These are phyloP conservation scores for Stemphylium beticola DNA, from an alignment of 2,329 filamentous ascomycete genomes.

Conservation along the genomic window DNA sequence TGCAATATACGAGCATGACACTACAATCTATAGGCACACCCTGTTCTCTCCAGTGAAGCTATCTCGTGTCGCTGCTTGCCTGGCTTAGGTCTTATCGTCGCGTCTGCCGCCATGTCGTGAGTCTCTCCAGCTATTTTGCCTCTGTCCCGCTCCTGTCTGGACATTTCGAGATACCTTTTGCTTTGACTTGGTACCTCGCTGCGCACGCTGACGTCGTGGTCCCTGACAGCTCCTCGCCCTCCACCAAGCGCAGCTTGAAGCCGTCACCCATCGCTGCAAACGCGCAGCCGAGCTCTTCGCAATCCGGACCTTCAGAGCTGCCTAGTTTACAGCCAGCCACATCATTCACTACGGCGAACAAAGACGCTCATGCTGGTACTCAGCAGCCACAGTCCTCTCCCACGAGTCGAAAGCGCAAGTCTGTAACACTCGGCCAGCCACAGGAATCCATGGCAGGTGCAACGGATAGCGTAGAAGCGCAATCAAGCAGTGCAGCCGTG, in stretches of 20 bases:
- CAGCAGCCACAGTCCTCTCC: constrained; percentile 30
- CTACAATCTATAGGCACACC: constrained; percentile 33
- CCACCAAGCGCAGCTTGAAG: constrained; percentile 54
- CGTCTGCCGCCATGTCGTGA: constrained; percentile 48
- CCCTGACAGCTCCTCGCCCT: constrained; percentile 48
- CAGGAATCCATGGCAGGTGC: constrained; percentile 34
- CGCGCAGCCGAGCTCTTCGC: constrained; percentile 29
- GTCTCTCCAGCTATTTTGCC: constrained; percentile 33
- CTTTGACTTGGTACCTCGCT: constrained; percentile 5
- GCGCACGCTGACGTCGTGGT: constrained; percentile 40
- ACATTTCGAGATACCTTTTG: constrained; percentile 7
- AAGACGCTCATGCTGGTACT: constrained; percentile 29
- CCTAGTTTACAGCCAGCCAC: constrained; percentile 37
- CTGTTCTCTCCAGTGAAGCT: constrained; percentile 39
- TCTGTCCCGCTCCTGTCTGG: constrained; percentile 10
- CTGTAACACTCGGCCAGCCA: constrained; percentile 33
- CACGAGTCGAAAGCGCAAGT: constrained; percentile 45
- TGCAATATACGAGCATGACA: constrained; percentile 45
- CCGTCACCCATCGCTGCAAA: constrained; percentile 49
- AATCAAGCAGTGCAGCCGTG: constrained; percentile 31
- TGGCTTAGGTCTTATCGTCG: constrained; percentile 26
- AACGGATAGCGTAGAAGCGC: constrained; percentile 21
- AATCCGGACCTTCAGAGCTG: constrained; percentile 33
- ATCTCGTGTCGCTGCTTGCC: constrained; percentile 31
- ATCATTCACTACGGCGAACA: constrained; percentile 30